Percentiles rank a stretch among this genome's conserved stretches.
Conservation (phyloP, 169 alveolate species). For the Fabrea salina region DNA sequence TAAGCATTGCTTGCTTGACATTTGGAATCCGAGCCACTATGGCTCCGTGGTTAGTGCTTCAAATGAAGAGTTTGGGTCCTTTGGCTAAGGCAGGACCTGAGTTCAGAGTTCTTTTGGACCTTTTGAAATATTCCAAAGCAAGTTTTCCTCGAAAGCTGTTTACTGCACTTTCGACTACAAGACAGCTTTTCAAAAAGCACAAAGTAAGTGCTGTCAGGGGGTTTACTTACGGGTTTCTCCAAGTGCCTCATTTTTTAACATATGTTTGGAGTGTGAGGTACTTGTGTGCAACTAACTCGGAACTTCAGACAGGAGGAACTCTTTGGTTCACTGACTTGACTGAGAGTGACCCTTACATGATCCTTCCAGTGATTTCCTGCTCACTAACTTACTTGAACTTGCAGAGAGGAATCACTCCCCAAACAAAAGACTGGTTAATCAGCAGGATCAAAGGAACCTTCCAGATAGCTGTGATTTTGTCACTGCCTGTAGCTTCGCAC, state of each 20-base stretch:
- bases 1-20: background rate
- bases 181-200: slow-evolving; percentile 1
- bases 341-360: slow-evolving; percentile 8
- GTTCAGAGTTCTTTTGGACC: background rate
- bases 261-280: slow-evolving; percentile 25
- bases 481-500: slow-evolving; percentile 17
- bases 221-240: background rate
- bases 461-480: background rate
- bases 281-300: slow-evolving; percentile 4
- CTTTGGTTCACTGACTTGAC: slow-evolving; percentile 7
- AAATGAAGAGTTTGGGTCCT: slow-evolving; percentile 7
- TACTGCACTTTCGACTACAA: background rate
- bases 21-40: background rate
- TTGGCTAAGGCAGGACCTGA: background rate
- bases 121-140: background rate
- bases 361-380: slow-evolving; percentile 10
- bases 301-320: slow-evolving; percentile 14
- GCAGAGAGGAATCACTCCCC: slow-evolving; percentile 27
- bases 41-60: background rate
- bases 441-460: slow-evolving; percentile 5
- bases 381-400: slow-evolving; percentile 12
- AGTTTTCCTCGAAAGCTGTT: background rate
- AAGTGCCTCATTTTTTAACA: slow-evolving; percentile 31
- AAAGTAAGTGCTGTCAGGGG: background rate
- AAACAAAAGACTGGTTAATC: slow-evolving; percentile 21